A percentile compares a stretch with the other conserved stretches of the same genome.
These are phyloP conservation scores for Fraxinus albicans DNA, from an alignment of 305 asterid species.

Conservation along the genomic window DNA sequence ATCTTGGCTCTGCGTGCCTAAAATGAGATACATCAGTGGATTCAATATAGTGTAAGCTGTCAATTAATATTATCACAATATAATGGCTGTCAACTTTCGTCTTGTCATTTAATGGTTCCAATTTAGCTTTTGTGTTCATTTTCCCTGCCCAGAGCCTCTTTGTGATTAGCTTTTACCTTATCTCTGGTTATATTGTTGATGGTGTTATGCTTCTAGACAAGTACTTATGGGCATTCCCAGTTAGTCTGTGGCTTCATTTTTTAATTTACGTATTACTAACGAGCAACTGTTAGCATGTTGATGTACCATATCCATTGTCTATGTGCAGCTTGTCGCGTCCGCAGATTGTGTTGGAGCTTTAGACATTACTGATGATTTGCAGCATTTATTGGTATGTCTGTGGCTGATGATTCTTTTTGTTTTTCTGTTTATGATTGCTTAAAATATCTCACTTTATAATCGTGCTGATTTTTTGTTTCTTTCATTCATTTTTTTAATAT, in stretches of 20 bases:
- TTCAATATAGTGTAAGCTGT: not conserved
- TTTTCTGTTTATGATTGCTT: slow-evolving; percentile 13
- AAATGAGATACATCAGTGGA: not conserved
- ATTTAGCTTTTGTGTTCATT: not conserved
- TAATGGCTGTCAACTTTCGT: not conserved
- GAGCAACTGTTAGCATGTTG: slow-evolving; percentile 9
- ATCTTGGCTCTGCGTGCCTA: not conserved
- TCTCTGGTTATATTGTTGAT: not conserved
- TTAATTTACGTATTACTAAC: not conserved
- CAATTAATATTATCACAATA: not conserved
- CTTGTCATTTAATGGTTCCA: not conserved
- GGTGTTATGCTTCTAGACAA: not conserved
- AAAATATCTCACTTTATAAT: slow-evolving; percentile 1
- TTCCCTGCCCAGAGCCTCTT: not conserved
- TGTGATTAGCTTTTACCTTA: not conserved
- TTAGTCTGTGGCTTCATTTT: not conserved
- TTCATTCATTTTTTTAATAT: not conserved
- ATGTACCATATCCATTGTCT: slow-evolving; percentile 29
- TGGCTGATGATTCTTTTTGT: slow-evolving; percentile 14
- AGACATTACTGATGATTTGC: slow-evolving; percentile 91
- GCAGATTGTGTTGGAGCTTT: slow-evolving; percentile 99
- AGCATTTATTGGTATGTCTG: slow-evolving; percentile 76
- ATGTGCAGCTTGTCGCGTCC: slow-evolving; percentile 92
- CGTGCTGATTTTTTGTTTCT: not conserved
- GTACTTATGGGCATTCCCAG: not conserved